A percentile compares a stretch with the other conserved stretches of the same genome.
Evolutionary conservation across 768 basidiomycete genomes (phyloP).

Genomic region (Cyclocybe cylindracea): DNA sequence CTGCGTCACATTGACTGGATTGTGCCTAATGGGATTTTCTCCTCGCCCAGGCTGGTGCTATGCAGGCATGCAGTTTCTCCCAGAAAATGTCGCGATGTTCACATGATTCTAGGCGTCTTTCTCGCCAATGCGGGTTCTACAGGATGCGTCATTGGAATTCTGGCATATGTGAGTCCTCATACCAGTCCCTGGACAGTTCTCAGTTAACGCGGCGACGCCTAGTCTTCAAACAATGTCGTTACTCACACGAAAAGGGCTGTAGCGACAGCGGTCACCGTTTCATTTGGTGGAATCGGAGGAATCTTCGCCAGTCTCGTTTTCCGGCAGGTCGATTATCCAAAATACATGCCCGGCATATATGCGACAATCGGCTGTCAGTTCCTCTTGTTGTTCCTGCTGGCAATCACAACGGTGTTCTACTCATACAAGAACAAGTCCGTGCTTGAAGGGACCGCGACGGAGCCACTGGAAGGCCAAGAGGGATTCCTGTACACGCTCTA

Average conservation of each 20-base stretch:
- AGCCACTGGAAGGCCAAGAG: slow-evolving; percentile 31
- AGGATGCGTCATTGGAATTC: slow-evolving; percentile 46
- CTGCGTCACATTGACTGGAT: slow-evolving; percentile 40
- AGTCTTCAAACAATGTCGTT: slow-evolving; percentile 52
- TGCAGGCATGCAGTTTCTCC: slow-evolving; percentile 29
- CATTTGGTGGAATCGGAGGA: slow-evolving; percentile 51
- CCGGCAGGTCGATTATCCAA: slow-evolving; percentile 44
- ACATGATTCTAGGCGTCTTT: slow-evolving; percentile 40
- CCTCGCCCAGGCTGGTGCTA: slow-evolving; percentile 39
- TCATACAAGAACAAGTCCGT: slow-evolving; percentile 34
- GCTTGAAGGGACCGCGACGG: slow-evolving; percentile 19
- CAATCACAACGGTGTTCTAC: slow-evolving; percentile 38
- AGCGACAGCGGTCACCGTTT: slow-evolving; percentile 45
- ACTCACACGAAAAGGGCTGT: slow-evolving; percentile 52
- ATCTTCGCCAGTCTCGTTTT: slow-evolving; percentile 49
- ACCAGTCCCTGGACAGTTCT: slow-evolving; percentile 6
- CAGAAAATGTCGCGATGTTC: neutral
- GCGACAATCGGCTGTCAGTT: slow-evolving; percentile 46
- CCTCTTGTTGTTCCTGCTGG: slow-evolving; percentile 40
- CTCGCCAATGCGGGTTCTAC: slow-evolving; percentile 45
- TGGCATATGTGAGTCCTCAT: slow-evolving; percentile 45
- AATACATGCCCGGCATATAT: slow-evolving; percentile 48
- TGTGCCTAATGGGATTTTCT: slow-evolving; percentile 41
- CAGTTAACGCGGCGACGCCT: slow-evolving; percentile 1
- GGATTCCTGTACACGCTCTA: slow-evolving; percentile 45